These are phyloP conservation scores for Diaporthe nobilis DNA, from an alignment of 2,329 filamentous ascomycete genomes.

Conservation along the genomic window DNA sequence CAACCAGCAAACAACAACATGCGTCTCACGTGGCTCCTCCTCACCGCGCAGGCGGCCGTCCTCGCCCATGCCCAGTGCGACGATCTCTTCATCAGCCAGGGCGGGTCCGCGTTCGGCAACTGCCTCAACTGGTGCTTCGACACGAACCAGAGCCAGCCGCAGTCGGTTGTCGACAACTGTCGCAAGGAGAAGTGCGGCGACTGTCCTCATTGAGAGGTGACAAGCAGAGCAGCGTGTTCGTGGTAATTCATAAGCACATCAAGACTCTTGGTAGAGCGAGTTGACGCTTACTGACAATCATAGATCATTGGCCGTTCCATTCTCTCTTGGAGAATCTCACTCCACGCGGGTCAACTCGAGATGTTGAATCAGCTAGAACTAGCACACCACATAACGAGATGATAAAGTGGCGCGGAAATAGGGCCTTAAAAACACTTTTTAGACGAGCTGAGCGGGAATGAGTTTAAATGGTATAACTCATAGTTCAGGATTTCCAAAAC, in stretches of 20 bases:
- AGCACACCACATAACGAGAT: too few species aligned
- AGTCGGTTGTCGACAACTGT: not conserved
- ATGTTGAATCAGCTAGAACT: too few species aligned
- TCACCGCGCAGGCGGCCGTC: not conserved
- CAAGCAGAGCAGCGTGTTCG: not conserved
- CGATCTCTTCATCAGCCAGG: not conserved
- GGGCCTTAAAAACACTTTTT: too few species aligned
- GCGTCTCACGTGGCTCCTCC: not conserved
- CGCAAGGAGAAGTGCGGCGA: not conserved
- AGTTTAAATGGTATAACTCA: too few species aligned
- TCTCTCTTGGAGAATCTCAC: not conserved
- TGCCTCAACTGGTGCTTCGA: slow-evolving; percentile 12
- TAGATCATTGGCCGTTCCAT: not conserved
- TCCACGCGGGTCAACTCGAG: too few species aligned
- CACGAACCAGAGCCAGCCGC: not conserved
- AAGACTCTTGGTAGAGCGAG: not conserved
- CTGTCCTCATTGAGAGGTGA: not conserved
- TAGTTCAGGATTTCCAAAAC: too few species aligned
- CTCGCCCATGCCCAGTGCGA: not conserved
- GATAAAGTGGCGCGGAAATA: too few species aligned
- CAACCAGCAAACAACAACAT: not conserved
- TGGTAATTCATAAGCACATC: not conserved
- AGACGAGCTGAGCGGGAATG: too few species aligned
- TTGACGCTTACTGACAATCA: not conserved
- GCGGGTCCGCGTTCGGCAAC: not conserved